phyloP scores from a whole-genome alignment of 208 protist species.

The Leishmania aethiopica region DNA sequence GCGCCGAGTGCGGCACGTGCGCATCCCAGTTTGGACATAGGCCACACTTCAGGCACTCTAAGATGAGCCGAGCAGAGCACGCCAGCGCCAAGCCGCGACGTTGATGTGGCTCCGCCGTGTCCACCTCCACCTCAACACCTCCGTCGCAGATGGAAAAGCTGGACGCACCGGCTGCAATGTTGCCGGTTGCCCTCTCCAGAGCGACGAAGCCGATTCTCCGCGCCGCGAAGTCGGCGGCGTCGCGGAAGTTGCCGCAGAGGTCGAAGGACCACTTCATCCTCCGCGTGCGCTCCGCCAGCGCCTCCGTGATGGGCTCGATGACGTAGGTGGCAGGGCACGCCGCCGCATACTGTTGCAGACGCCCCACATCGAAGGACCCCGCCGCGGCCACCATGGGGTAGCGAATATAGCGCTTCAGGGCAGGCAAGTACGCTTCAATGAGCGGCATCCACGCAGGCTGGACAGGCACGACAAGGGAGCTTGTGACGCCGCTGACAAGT shows the following conservation, averaged over 20 bases:
- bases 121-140: conserved; percentile 16
- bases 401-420: conserved; percentile 3
- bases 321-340: background rate
- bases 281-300: background rate
- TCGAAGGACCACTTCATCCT: conserved; percentile 1
- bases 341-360: background rate
- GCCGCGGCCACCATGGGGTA: background rate
- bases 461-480: background rate
- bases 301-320: conserved; percentile 5
- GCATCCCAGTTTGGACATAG: conserved; percentile 7
- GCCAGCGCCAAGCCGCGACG: conserved; percentile 15
- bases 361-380: background rate
- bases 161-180: conserved; percentile 7
- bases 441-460: background rate
- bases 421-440: background rate
- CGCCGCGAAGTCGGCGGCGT: conserved; percentile 3
- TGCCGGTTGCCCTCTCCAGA: background rate
- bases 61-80: conserved; percentile 6
- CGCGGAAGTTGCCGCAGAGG: conserved; percentile 9
- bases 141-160: conserved; percentile 19
- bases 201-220: conserved; percentile 5
- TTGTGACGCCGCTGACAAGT: background rate
- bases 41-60: background rate
- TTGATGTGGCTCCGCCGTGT: conserved; percentile 12
- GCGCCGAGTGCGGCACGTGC: conserved; percentile 13